Percentiles rank a stretch among this genome's conserved stretches.
Evolutionary conservation across 805 yeast species (phyloP).

Genomic region (Monosporozyma aquatica): DNA sequence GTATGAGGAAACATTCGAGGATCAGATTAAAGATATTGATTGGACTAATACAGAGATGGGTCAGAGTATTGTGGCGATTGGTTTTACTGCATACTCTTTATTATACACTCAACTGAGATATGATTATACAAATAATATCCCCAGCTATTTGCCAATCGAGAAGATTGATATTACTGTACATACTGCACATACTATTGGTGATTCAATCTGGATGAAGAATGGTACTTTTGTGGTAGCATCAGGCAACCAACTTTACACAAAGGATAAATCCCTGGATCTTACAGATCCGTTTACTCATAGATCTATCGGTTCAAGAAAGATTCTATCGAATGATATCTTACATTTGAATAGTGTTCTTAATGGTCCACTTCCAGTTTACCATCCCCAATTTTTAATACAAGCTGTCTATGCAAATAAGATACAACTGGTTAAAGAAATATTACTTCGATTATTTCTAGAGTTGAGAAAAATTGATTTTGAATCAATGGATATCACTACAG

Average conservation of each 20-base stretch:
- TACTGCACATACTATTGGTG: constrained; percentile 79
- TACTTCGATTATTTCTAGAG: constrained; percentile 43
- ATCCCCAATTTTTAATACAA: constrained; percentile 82
- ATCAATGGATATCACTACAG: constrained; percentile 23
- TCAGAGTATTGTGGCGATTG: constrained; percentile 72
- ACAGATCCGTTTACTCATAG: constrained; percentile 42
- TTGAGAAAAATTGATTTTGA: constrained; percentile 47
- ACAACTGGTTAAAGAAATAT: constrained; percentile 44
- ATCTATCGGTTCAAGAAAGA: constrained; percentile 51
- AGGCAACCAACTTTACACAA: constrained; percentile 82
- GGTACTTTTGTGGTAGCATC: constrained; percentile 77
- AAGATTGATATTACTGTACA: constrained; percentile 58
- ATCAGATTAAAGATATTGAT: constrained; percentile 59
- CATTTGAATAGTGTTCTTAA: constrained; percentile 69
- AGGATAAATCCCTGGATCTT: constrained; percentile 58
- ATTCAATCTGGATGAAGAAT: constrained; percentile 74
- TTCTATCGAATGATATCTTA: constrained; percentile 46
- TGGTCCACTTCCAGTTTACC: constrained; percentile 85
- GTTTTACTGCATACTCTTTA: constrained; percentile 54
- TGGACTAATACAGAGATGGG: constrained; percentile 69
- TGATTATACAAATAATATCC: constrained; percentile 75
- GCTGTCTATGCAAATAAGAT: constrained; percentile 54
- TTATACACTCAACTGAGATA: constrained; percentile 76
- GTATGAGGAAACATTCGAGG: constrained; percentile 38
- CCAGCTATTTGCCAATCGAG: constrained; percentile 70